Evolutionary conservation across 768 basidiomycete species (phyloP).

Genomic region (Russula compacta): DNA sequence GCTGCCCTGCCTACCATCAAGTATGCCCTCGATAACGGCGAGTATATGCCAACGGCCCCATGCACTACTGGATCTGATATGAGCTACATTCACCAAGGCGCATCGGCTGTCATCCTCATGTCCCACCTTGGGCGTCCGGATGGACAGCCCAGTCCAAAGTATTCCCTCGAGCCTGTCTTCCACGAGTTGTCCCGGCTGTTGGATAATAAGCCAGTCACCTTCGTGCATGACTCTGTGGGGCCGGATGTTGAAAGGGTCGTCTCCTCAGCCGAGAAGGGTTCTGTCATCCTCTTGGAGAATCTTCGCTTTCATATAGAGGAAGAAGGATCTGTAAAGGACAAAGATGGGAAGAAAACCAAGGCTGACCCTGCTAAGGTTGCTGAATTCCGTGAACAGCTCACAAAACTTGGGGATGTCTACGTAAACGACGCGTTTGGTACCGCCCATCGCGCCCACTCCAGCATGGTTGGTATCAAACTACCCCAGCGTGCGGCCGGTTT

Average conservation of each 20-base stretch:
- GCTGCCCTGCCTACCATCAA: constrained; percentile 93
- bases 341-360: constrained; percentile 91
- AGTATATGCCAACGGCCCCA: constrained; percentile 5
- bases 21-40: constrained; percentile 83
- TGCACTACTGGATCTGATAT: constrained; percentile 7
- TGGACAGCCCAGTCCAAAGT: constrained; percentile 81
- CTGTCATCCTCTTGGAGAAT: constrained; percentile 90
- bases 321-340: constrained; percentile 90
- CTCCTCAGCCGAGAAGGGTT: constrained; percentile 51
- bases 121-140: constrained; percentile 97
- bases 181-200: constrained; percentile 70
- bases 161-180: constrained; percentile 84
- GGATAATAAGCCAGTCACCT: constrained; percentile 54
- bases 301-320: constrained; percentile 98
- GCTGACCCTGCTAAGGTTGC: constrained; percentile 75
- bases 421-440: constrained; percentile 99
- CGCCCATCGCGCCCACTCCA: constrained; percentile 95
- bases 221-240: constrained; percentile 81
- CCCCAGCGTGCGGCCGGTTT: constrained; percentile 90
- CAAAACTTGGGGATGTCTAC: constrained; percentile 90
- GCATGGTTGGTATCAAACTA: constrained; percentile 95
- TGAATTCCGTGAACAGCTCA: constrained; percentile 81
- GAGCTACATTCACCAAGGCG: constrained; percentile 39
- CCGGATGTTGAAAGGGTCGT: constrained; percentile 76
- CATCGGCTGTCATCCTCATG: constrained; percentile 83